Conservation (phyloP, 2,329 filamentous ascomycete species). For the Helotiales sp. region DNA sequence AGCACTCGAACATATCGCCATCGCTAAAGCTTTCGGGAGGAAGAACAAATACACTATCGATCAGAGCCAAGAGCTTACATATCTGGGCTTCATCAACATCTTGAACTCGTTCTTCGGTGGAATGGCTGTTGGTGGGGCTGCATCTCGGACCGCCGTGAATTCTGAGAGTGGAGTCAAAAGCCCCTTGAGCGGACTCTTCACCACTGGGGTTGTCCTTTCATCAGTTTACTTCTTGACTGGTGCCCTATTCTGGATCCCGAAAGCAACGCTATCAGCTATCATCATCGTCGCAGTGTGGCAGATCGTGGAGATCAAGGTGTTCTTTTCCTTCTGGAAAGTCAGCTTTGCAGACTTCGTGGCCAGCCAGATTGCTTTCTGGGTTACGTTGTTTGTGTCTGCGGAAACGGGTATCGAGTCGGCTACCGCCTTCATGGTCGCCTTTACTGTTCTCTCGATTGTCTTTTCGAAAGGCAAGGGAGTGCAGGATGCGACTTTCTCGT, state of each 20-base stretch:
- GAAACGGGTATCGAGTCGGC: conserved; percentile 48
- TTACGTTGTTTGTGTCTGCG: conserved; percentile 62
- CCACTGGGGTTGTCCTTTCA: conserved; percentile 61
- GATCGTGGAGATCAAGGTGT: conserved; percentile 14
- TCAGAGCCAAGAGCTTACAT: conserved; percentile 64
- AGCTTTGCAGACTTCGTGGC: conserved; percentile 65
- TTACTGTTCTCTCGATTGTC: conserved; percentile 7
- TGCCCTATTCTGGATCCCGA: conserved; percentile 67
- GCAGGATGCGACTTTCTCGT: not conserved
- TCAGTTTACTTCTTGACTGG: conserved; percentile 64
- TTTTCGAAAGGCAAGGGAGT: conserved; percentile 8
- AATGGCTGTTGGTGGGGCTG: conserved; percentile 64
- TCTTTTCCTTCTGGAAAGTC: conserved; percentile 62
- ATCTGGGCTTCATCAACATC: conserved; percentile 61
- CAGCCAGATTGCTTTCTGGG: conserved; percentile 63
- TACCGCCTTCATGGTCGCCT: conserved; percentile 14
- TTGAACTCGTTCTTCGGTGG: conserved; percentile 64
- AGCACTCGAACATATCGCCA: conserved; percentile 60
- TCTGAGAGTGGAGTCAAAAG: conserved; percentile 63
- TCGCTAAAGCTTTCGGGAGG: conserved; percentile 62
- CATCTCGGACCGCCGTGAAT: conserved; percentile 68
- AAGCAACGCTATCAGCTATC: conserved; percentile 63
- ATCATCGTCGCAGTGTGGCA: conserved; percentile 40
- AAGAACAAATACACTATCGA: conserved; percentile 63
- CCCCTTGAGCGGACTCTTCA: conserved; percentile 60